Evolutionary conservation across 202 grass and related monocot genomes (phyloP).

Genomic region (Elaeis oleifera): DNA sequence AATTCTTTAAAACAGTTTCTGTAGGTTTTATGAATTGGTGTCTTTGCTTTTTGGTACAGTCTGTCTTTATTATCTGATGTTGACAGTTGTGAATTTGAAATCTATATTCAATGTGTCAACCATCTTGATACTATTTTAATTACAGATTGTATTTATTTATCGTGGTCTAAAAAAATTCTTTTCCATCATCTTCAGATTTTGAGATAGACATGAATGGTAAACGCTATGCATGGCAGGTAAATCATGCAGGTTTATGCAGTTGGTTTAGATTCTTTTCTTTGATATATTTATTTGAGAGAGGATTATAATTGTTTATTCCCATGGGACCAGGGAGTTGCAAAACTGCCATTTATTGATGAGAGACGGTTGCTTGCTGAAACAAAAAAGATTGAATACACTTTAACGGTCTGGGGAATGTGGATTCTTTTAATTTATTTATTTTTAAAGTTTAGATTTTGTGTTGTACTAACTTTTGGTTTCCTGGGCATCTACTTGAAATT

Average conservation of each 20-base stretch:
- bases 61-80: too few relatives aligned
- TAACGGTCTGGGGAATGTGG: constrained; percentile 54
- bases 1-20: too few relatives aligned
- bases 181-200: constrained; percentile 70
- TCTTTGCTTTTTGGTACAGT: too few relatives aligned
- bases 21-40: too few relatives aligned
- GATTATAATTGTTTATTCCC: constrained; percentile 20
- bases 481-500: not conserved
- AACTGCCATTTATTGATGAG: constrained; percentile 97
- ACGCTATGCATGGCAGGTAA: constrained; percentile 98
- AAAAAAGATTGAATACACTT: constrained; percentile 62
- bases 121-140: too few relatives aligned
- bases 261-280: constrained; percentile 10
- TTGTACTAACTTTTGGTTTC: not conserved
- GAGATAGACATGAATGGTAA: constrained; percentile 99
- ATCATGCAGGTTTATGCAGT: constrained; percentile 12
- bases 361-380: constrained; percentile 60
- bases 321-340: constrained; percentile 69
- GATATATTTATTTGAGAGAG: constrained; percentile 21
- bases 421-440: constrained; percentile 23
- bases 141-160: not conserved
- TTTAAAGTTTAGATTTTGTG: constrained; percentile 8
- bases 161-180: constrained; percentile 7
- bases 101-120: too few relatives aligned
- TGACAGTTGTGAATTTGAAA: too few relatives aligned